A percentile compares a stretch with the other conserved stretches of the same genome.
These are phyloP conservation scores for Opeltia flavorubescens DNA, from an alignment of 495 filamentous ascomycete genomes.

Conservation along the genomic window DNA sequence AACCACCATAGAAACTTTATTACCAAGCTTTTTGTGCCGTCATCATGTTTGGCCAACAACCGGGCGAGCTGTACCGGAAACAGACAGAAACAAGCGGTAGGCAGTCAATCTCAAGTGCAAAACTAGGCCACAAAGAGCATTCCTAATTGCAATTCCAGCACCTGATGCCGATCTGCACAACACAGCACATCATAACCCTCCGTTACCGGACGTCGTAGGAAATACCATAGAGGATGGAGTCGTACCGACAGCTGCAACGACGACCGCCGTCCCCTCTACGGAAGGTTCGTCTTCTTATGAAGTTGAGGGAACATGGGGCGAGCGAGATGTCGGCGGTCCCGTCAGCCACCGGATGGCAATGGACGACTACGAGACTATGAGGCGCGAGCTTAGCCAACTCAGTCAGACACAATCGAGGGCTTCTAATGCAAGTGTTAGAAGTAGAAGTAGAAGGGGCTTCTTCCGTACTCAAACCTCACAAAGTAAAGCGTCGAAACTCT, in stretches of 20 bases:
- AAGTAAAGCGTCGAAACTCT: conserved; percentile 9
- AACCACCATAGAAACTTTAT: too few species aligned
- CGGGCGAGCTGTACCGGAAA: conserved; percentile 13
- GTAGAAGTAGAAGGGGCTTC: conserved; percentile 13
- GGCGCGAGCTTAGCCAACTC: conserved; percentile 46
- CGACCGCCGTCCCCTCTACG: conserved; percentile 8
- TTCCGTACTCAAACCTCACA: conserved; percentile 8
- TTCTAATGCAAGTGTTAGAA: conserved; percentile 10
- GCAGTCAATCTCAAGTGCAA: neutral
- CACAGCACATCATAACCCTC: neutral
- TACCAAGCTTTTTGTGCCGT: too few species aligned
- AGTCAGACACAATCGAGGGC: conserved; percentile 38
- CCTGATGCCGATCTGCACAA: conserved; percentile 11
- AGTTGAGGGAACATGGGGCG: conserved; percentile 58
- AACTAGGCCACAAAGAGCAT: neutral
- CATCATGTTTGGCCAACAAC: conserved; percentile 14
- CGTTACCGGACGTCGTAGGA: neutral
- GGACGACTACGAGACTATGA: conserved; percentile 57
- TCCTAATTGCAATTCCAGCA: neutral
- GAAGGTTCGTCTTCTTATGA: conserved; percentile 6
- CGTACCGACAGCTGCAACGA: conserved; percentile 12
- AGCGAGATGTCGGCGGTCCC: conserved; percentile 49
- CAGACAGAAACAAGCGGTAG: conserved; percentile 10
- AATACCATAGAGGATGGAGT: conserved; percentile 1
- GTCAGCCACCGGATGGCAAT: conserved; percentile 50